A percentile compares a stretch with the other conserved stretches of the same genome.
phyloP scores from a whole-genome alignment of 116 monocot genomes.

The Papilionanthe hybrid region DNA sequence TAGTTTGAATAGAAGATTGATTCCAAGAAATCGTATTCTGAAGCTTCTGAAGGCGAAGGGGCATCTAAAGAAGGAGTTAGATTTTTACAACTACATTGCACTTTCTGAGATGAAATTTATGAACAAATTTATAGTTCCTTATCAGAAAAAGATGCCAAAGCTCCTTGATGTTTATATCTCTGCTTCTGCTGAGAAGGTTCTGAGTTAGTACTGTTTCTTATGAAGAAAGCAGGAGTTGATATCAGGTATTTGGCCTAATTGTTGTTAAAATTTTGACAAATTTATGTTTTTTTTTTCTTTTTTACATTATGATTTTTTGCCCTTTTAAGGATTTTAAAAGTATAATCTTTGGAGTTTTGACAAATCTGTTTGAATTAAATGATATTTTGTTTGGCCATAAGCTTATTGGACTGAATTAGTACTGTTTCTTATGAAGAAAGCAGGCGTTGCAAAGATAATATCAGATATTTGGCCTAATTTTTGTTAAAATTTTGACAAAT shows the following conservation, averaged over 20 bases:
- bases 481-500: neutral
- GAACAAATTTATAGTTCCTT: slow-evolving; percentile 7
- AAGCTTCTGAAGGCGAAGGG: slow-evolving; percentile 14
- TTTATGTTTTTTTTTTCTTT: neutral
- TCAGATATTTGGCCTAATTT: neutral
- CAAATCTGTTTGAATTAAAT: too few species aligned
- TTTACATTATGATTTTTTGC: too few species aligned
- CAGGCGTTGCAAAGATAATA: neutral
- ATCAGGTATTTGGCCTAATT: neutral
- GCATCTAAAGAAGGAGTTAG: neutral
- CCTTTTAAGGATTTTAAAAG: too few species aligned
- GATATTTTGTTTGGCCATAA: too few species aligned
- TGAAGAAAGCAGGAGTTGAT: neutral
- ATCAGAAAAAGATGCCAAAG: slow-evolving; percentile 2
- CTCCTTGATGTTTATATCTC: slow-evolving; percentile 7
- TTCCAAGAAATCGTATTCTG: slow-evolving; percentile 14
- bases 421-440: neutral
- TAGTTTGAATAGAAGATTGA: slow-evolving; percentile 21
- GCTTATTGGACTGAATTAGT: neutral
- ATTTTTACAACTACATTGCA: neutral
- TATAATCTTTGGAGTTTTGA: too few species aligned
- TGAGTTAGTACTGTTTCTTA: neutral
- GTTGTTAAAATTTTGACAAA: neutral
- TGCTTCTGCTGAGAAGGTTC: neutral
- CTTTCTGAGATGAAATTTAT: neutral